These are phyloP conservation scores for Ascochyta lentis DNA, from an alignment of 2,329 filamentous ascomycete species.

Conservation along the genomic window DNA sequence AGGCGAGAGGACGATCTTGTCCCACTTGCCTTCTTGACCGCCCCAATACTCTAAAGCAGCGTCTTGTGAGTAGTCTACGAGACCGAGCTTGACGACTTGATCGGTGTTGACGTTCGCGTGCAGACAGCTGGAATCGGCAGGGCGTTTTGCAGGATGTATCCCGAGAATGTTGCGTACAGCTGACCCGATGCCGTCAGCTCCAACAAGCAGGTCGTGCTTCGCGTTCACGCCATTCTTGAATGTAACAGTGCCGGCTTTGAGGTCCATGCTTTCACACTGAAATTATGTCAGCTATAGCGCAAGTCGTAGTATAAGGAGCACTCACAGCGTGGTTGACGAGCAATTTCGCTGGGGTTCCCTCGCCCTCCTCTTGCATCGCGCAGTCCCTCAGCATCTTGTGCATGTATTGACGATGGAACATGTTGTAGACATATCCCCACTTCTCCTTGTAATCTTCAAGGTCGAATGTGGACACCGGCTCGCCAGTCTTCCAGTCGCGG, in stretches of 20 bases:
- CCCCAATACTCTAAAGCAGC: conserved; percentile 74
- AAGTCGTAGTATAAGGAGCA: background rate
- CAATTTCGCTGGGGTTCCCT: conserved; percentile 61
- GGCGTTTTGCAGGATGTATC: conserved; percentile 65
- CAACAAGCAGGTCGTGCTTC: conserved; percentile 67
- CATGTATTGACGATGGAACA: conserved; percentile 75
- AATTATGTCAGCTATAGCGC: background rate
- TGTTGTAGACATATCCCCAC: conserved; percentile 70
- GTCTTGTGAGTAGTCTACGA: conserved; percentile 68
- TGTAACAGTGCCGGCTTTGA: conserved; percentile 49
- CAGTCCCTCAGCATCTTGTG: conserved; percentile 69
- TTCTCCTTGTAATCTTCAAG: conserved; percentile 69
- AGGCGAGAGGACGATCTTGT: conserved; percentile 74
- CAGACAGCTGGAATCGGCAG: conserved; percentile 66
- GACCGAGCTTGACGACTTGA: conserved; percentile 64
- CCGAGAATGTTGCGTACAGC: conserved; percentile 68
- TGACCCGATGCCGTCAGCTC: conserved; percentile 72
- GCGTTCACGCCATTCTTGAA: conserved; percentile 57
- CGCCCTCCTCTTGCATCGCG: conserved; percentile 60
- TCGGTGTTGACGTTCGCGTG: conserved; percentile 70
- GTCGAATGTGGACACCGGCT: conserved; percentile 69
- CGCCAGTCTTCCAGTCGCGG: conserved; percentile 72
- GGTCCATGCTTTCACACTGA: conserved; percentile 60
- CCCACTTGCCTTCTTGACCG: conserved; percentile 66
- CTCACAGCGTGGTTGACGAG: conserved; percentile 60